Conservation (phyloP, 495 filamentous ascomycete genomes). For the Daldinia decipiens region DNA sequence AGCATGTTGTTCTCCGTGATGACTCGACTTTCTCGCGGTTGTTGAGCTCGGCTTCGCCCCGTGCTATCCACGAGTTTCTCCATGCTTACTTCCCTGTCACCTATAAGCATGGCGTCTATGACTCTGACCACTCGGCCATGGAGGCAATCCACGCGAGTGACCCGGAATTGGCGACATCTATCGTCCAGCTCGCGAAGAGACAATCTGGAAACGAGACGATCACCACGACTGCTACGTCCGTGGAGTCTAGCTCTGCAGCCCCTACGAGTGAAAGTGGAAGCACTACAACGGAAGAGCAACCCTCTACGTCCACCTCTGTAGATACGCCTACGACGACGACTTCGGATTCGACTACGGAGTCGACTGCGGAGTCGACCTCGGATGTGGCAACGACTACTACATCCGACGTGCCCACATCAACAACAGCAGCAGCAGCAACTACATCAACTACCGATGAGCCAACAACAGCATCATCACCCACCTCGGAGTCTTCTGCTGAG, state of each 20-base stretch:
- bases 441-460: slow-evolving; percentile 8
- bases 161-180: slow-evolving; percentile 48
- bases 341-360: not conserved
- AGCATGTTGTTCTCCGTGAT: slow-evolving; percentile 29
- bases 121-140: slow-evolving; percentile 49
- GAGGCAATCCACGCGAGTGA: slow-evolving; percentile 48
- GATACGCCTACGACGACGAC: slow-evolving; percentile 30
- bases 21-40: slow-evolving; percentile 48
- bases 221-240: slow-evolving; percentile 11
- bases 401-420: slow-evolving; percentile 10
- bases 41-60: slow-evolving; percentile 51
- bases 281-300: slow-evolving; percentile 17
- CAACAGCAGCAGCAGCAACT: too few relatives aligned
- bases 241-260: slow-evolving; percentile 24
- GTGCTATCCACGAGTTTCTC: slow-evolving; percentile 52
- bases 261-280: slow-evolving; percentile 40
- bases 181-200: slow-evolving; percentile 54
- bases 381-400: slow-evolving; percentile 33
- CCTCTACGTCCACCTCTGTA: slow-evolving; percentile 19
- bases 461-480: slow-evolving; percentile 20
- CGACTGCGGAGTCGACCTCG: slow-evolving; percentile 12
- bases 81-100: slow-evolving; percentile 52
- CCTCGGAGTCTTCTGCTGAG: slow-evolving; percentile 32
- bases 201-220: slow-evolving; percentile 44
- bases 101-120: slow-evolving; percentile 52